Evolutionary conservation across 2,329 filamentous ascomycete genomes (phyloP).

Genomic region (Tolypocladium album): DNA sequence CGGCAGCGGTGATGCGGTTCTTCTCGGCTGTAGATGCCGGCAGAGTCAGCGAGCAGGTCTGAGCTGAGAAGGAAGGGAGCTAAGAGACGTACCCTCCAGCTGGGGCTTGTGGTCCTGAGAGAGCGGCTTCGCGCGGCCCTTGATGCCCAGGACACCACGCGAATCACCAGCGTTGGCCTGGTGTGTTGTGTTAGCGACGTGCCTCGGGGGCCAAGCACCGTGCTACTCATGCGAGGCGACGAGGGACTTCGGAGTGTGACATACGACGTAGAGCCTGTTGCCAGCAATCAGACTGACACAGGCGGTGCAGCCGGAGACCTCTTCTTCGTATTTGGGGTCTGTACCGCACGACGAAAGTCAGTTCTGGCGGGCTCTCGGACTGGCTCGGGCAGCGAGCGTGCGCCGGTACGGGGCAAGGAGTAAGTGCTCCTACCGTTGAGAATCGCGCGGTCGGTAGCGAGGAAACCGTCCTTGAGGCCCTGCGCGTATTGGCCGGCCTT

Average conservation of each 20-base stretch:
- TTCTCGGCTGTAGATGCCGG: constrained; percentile 61
- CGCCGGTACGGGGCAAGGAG: neutral
- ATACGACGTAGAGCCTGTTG: constrained; percentile 89
- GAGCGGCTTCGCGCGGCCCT: constrained; percentile 91
- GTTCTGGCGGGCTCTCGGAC: neutral
- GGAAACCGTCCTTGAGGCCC: constrained; percentile 91
- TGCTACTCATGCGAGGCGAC: neutral
- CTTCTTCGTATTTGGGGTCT: constrained; percentile 97
- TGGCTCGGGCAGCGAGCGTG: neutral
- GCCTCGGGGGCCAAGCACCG: neutral
- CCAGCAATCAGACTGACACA: constrained; percentile 82
- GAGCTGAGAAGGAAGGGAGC: constrained; percentile 1
- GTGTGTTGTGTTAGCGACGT: neutral
- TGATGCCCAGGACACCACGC: constrained; percentile 87
- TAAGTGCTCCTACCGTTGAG: constrained; percentile 60
- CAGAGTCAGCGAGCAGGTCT: constrained; percentile 6
- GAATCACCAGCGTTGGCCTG: constrained; percentile 97
- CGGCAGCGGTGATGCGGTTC: constrained; percentile 87
- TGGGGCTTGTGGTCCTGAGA: constrained; percentile 99
- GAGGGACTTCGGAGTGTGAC: constrained; percentile 27
- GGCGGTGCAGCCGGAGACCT: constrained; percentile 95
- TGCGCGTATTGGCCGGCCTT: constrained; percentile 86
- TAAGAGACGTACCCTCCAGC: constrained; percentile 67
- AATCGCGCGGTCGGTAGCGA: constrained; percentile 92
- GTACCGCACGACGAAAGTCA: constrained; percentile 6